Evolutionary conservation across 1,284 basidiomycete genomes (phyloP).

Genomic region (Paramarasmius palmivorus): DNA sequence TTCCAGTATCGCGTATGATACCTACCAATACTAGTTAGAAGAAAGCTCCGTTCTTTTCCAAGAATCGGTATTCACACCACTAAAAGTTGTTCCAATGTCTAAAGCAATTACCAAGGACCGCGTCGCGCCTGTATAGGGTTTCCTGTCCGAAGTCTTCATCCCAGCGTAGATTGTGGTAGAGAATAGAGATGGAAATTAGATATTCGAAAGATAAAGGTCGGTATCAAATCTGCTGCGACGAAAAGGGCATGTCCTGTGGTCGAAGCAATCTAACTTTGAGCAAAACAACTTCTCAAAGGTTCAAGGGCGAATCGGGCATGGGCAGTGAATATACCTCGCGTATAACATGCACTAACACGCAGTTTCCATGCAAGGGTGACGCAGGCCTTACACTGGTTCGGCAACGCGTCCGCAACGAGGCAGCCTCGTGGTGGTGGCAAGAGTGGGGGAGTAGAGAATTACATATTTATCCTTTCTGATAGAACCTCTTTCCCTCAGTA

Average conservation of each 20-base stretch:
- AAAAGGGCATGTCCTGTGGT: neutral
- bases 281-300: too few species aligned
- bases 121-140: conserved; percentile 63
- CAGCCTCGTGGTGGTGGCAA: conserved; percentile 8
- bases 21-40: conserved; percentile 28
- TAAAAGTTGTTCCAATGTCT: conserved; percentile 77
- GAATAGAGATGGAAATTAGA: conserved; percentile 9
- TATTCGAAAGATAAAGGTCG: conserved; percentile 5
- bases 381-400: neutral
- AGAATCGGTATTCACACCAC: conserved; percentile 44
- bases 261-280: neutral
- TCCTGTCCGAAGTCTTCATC: conserved; percentile 56
- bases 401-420: conserved; percentile 21
- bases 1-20: conserved; percentile 75
- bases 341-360: neutral
- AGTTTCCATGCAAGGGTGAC: neutral
- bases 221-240: conserved; percentile 3
- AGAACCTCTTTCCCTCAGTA: neutral
- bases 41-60: conserved; percentile 5
- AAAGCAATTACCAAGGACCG: conserved; percentile 72
- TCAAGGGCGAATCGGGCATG: neutral
- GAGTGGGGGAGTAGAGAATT: neutral
- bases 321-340: neutral
- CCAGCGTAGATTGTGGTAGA: conserved; percentile 14
- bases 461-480: conserved; percentile 6